phyloP scores from a whole-genome alignment of 1,139 yeast species.

The Pichiaceae sp. region DNA sequence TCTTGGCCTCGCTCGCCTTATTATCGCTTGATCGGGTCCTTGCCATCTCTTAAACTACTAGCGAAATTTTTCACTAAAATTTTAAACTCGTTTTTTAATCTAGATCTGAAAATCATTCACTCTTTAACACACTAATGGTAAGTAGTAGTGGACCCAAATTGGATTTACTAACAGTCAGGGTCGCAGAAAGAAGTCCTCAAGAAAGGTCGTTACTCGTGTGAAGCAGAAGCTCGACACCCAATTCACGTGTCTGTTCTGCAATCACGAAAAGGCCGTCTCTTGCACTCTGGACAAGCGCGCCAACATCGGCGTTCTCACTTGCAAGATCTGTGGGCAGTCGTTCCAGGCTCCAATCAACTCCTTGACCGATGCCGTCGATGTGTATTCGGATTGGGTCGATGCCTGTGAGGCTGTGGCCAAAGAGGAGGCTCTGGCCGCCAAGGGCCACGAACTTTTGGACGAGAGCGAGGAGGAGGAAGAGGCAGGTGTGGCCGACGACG shows the following conservation, averaged over 20 bases:
- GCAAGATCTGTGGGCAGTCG: constrained; percentile 92
- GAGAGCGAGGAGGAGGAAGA: constrained; percentile 23
- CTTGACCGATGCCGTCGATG: constrained; percentile 82
- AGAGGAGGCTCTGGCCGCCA: constrained; percentile 27
- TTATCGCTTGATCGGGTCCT: constrained; percentile 3
- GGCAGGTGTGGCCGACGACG: constrained; percentile 18
- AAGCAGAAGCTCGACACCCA: constrained; percentile 78
- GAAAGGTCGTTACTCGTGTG: constrained; percentile 72
- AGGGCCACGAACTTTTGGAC: constrained; percentile 28
- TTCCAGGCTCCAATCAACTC: constrained; percentile 87
- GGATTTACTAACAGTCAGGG: constrained; percentile 38
- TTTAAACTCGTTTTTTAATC: neutral
- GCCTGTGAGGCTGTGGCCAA: constrained; percentile 95
- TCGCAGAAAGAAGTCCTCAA: constrained; percentile 82
- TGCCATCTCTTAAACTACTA: neutral
- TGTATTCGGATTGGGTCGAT: constrained; percentile 97
- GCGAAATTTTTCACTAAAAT: neutral
- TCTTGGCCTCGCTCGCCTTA: constrained; percentile 3
- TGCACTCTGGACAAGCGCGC: constrained; percentile 84
- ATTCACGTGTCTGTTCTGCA: constrained; percentile 90
- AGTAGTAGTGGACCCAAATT: neutral
- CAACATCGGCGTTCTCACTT: constrained; percentile 75
- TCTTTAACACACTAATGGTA: constrained; percentile 1
- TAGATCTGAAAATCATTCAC: constrained; percentile 3
- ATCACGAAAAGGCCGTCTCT: constrained; percentile 87